Evolutionary conservation across 768 basidiomycete genomes (phyloP).

Genomic region (Tubosaeta sp.): DNA sequence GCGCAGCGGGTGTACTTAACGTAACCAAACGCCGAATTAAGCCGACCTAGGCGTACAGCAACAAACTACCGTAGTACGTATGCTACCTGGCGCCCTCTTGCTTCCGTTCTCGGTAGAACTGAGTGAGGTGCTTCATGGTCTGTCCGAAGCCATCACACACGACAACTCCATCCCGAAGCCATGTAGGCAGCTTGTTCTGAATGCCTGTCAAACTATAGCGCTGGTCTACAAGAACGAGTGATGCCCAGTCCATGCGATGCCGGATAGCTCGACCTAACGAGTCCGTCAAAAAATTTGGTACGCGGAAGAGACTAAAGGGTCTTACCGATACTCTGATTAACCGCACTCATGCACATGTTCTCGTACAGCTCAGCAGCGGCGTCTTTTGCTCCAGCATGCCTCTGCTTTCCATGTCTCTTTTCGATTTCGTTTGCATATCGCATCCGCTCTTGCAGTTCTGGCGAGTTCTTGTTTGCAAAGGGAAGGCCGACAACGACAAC

Average conservation of each 20-base stretch:
- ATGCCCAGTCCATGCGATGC: constrained; percentile 88
- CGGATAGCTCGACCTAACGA: constrained; percentile 83
- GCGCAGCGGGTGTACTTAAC: constrained; percentile 8
- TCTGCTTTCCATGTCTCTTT: constrained; percentile 36
- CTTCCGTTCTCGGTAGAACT: constrained; percentile 64
- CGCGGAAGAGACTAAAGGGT: not conserved
- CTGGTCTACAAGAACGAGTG: constrained; percentile 80
- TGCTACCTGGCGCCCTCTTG: constrained; percentile 7
- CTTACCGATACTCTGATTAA: constrained; percentile 96
- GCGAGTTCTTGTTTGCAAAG: constrained; percentile 87
- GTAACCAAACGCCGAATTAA: constrained; percentile 14
- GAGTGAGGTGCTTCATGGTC: constrained; percentile 60
- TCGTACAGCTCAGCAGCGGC: constrained; percentile 83
- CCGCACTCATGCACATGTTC: constrained; percentile 89
- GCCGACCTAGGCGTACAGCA: constrained; percentile 2
- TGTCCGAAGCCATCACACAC: constrained; percentile 67
- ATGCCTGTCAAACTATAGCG: constrained; percentile 73
- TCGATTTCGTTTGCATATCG: constrained; percentile 72
- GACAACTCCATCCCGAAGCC: constrained; percentile 69
- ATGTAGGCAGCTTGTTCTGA: constrained; percentile 78
- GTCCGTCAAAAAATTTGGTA: not conserved
- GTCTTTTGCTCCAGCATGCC: constrained; percentile 45
- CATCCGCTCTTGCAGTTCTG: constrained; percentile 89
- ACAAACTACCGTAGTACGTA: not conserved
- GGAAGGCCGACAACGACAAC: constrained; percentile 89